A percentile compares a stretch with the other conserved stretches of the same genome.
phyloP scores from a whole-genome alignment of 208 protist genomes.

The Trypanosomatidae sp. region DNA sequence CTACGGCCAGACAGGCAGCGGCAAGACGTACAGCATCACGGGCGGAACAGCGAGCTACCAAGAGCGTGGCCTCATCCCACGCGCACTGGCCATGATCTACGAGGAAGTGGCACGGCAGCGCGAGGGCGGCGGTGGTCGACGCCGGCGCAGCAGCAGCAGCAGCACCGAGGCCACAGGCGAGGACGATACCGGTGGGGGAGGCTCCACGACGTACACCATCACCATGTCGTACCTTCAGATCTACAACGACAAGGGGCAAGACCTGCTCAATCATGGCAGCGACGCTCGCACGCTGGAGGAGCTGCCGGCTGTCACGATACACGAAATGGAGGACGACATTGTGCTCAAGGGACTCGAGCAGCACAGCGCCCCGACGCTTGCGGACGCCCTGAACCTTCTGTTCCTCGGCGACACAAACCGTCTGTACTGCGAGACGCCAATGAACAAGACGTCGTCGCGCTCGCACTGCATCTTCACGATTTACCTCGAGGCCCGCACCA shows the following conservation, averaged over 20 bases:
- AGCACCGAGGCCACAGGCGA: neutral
- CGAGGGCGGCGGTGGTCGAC: conserved; percentile 21
- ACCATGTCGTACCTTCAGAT: conserved; percentile 89
- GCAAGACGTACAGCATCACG: conserved; percentile 91
- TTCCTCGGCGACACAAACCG: conserved; percentile 89
- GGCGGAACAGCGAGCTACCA: conserved; percentile 88
- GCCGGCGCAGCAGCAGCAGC: neutral
- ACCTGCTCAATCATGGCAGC: conserved; percentile 81
- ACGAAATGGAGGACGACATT: conserved; percentile 66
- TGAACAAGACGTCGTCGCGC: conserved; percentile 93
- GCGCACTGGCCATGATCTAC: conserved; percentile 82
- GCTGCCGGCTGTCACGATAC: conserved; percentile 61
- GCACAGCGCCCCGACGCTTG: conserved; percentile 64
- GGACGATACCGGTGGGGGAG: conserved; percentile 6
- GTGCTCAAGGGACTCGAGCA: conserved; percentile 64
- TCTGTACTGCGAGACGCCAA: conserved; percentile 87
- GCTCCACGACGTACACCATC: conserved; percentile 35
- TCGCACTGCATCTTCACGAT: conserved; percentile 94
- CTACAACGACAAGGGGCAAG: conserved; percentile 92
- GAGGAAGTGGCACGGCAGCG: conserved; percentile 53
- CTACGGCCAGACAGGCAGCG: conserved; percentile 91
- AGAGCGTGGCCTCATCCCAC: conserved; percentile 87
- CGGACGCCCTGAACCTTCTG: conserved; percentile 81
- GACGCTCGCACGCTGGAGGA: conserved; percentile 89
- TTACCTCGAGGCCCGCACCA: conserved; percentile 61